Base-by-base conservation (phyloP, 2,329 filamentous ascomycete species). In the Pestalotiopsis sp. region DNA sequence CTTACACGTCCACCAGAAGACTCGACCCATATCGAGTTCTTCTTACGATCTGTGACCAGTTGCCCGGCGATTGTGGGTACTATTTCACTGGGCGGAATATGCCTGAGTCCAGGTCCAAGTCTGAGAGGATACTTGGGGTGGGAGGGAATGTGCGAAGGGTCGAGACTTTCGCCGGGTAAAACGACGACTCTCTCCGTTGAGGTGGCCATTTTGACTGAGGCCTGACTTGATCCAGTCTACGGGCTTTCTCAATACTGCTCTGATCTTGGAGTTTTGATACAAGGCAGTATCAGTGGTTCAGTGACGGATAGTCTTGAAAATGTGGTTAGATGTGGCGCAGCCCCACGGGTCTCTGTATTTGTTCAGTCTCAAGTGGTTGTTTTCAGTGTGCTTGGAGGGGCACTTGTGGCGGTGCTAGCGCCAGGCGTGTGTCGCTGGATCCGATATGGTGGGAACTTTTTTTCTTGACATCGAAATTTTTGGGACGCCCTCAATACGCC, bases 101-200 rank as follows among this genome's bases (percentile, higher is more conserved):
- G 91, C 70, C 92, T 92, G 68, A 98, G 86, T 67, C 95, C 95
- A 17, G 94, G 93, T 36, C 95, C 95, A 31, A 98, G 87, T 68
- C 93, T 93, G 71, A 97, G 85, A 52, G 93, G 89, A 70, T 89
- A 84, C 73, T 91, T 93, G 62, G 87, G 85, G 71, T 91, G 86
- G 38, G 88, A 88, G 2, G 93, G 93, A 49, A 97, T 86, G 45
- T 87, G 81, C 31, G 87, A 84, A 1, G 87, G 79, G 69, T 93
- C 89, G 60, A 98, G 86, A 39, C 83, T 77, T 74, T 98, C 94
- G 73, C 96, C 95, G 0, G 96, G 96, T 6, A 98, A 88, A 70
- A 98, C 88, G 71, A 95, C 84, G 61, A 83, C 82, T n/a, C 85
- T 81, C 36, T 89, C 84, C 41, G 86, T 82, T 13, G 72, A 65